These are phyloP conservation scores for Cichorium intybus DNA, from an alignment of 140 eudicot species.

Conservation along the genomic window DNA sequence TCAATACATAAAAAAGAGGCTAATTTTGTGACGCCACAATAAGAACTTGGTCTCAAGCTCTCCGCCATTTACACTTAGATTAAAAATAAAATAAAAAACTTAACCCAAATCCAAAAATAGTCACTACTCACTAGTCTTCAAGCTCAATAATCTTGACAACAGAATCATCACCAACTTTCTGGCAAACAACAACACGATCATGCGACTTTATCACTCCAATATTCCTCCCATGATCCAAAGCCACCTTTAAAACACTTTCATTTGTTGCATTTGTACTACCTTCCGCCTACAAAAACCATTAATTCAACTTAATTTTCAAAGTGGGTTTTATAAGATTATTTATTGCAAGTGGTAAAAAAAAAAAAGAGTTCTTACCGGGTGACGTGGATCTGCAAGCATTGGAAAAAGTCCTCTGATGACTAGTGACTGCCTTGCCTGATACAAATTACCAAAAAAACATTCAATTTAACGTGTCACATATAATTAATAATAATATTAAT, in stretches of 20 bases:
- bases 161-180: constrained; percentile 94
- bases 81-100: background rate
- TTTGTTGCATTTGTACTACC: constrained; percentile 60
- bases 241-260: constrained; percentile 80
- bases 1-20: background rate
- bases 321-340: background rate
- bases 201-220: constrained; percentile 77
- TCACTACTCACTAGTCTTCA: constrained; percentile 42
- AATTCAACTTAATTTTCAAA: background rate
- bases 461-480: background rate
- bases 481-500: background rate
- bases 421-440: constrained; percentile 86
- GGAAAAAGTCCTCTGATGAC: constrained; percentile 86
- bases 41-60: constrained; percentile 24
- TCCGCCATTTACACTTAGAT: constrained; percentile 11
- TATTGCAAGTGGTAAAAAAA: background rate
- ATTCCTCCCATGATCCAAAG: constrained; percentile 81
- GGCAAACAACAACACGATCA: constrained; percentile 92
- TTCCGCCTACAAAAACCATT: constrained; percentile 58
- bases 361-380: constrained; percentile 53
- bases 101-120: background rate
- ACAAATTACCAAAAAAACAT: constrained; percentile 10
- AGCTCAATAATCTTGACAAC: constrained; percentile 90
- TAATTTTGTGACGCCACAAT: background rate
- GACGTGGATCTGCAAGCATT: constrained; percentile 91